Percentiles rank a stretch among this genome's conserved stretches.
These are phyloP conservation scores for Nyssa sinensis DNA, from an alignment of 148 eudicot genomes.

Conservation along the genomic window DNA sequence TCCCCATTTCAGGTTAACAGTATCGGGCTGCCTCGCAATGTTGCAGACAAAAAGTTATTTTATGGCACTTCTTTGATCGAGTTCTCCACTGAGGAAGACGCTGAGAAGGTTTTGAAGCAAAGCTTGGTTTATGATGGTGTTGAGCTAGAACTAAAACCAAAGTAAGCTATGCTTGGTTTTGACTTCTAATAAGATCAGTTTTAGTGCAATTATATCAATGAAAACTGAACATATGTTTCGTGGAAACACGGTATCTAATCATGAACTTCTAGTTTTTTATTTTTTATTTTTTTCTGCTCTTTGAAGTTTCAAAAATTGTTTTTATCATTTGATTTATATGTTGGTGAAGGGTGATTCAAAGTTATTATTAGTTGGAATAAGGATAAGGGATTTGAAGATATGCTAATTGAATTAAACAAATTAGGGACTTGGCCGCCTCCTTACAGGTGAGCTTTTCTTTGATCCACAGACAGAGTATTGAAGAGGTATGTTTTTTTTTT, in stretches of 20 bases:
- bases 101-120: constrained; percentile 60
- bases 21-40: constrained; percentile 88
- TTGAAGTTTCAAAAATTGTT: background rate
- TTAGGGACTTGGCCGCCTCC: background rate
- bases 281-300: too few species aligned
- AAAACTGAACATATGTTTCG: background rate
- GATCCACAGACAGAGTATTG: too few species aligned
- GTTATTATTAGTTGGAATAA: background rate
- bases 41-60: constrained; percentile 60
- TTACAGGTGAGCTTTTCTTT: too few species aligned
- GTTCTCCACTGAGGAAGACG: constrained; percentile 84
- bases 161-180: constrained; percentile 46
- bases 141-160: constrained; percentile 70
- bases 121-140: constrained; percentile 63
- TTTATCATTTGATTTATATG: background rate
- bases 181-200: background rate
- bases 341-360: background rate
- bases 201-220: background rate
- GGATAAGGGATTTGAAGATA: background rate
- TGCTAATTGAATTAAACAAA: background rate
- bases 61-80: constrained; percentile 88
- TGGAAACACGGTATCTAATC: background rate
- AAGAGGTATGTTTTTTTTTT: too few species aligned
- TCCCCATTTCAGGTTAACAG: constrained; percentile 68
- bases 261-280: background rate